Evolutionary conservation across 768 basidiomycete species (phyloP).

Genomic region (Chlorophyllum brunneum): DNA sequence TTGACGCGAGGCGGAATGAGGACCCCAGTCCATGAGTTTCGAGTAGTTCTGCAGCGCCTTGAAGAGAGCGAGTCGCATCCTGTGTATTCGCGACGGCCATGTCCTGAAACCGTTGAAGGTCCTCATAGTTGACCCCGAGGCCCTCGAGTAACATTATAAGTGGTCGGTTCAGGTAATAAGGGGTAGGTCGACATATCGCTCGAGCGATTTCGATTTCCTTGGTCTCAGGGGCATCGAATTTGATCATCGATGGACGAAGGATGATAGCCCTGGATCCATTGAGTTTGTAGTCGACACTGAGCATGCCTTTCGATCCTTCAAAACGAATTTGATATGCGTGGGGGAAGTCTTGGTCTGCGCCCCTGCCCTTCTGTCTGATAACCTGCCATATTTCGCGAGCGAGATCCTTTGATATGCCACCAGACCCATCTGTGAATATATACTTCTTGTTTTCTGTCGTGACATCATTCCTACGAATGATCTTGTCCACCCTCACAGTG

Average conservation of each 20-base stretch:
- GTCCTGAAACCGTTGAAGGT: conserved; percentile 51
- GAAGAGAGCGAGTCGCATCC: conserved; percentile 36
- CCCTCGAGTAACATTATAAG: conserved; percentile 62
- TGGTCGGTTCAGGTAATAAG: conserved; percentile 55
- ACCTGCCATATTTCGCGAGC: conserved; percentile 43
- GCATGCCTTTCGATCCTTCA: conserved; percentile 60
- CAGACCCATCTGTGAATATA: conserved; percentile 68
- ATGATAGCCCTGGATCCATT: conserved; percentile 38
- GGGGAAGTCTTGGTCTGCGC: conserved; percentile 29
- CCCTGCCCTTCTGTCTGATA: conserved; percentile 27
- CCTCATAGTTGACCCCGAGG: conserved; percentile 49
- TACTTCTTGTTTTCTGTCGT: conserved; percentile 27
- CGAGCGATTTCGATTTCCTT: conserved; percentile 57
- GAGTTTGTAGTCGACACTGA: conserved; percentile 50
- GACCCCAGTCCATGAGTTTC: conserved; percentile 53
- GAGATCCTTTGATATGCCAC: conserved; percentile 54
- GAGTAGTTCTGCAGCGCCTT: conserved; percentile 42
- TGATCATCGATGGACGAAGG: conserved; percentile 60
- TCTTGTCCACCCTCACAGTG: conserved; percentile 36
- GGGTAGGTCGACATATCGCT: conserved; percentile 54
- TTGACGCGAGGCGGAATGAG: conserved; percentile 50
- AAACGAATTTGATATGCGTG: conserved; percentile 58
- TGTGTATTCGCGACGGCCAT: conserved; percentile 43
- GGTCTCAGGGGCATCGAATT: conserved; percentile 50
- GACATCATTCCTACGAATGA: conserved; percentile 34